Conservation (phyloP, 1,284 basidiomycete genomes). For the Ceratobasidium sp. region DNA sequence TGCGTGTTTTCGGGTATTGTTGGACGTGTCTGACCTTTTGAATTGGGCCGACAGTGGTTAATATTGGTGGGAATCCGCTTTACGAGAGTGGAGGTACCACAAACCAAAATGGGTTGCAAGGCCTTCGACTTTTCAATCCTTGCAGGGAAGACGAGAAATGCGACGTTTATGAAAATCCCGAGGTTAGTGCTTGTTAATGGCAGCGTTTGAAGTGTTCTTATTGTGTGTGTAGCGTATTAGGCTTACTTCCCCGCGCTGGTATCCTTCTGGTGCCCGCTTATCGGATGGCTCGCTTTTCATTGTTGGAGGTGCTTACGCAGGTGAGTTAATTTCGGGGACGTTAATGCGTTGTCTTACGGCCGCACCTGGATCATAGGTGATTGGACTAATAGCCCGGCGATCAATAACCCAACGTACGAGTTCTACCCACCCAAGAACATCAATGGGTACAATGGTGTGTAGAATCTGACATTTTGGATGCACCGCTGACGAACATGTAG, state of each 20-base stretch:
- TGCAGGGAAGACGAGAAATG: slow-evolving; percentile 54
- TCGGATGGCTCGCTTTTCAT: slow-evolving; percentile 77
- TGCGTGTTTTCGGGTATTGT: background rate
- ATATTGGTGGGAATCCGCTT: background rate
- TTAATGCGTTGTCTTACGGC: slow-evolving; percentile 53
- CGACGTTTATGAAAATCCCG: slow-evolving; percentile 71
- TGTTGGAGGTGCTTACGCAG: slow-evolving; percentile 81
- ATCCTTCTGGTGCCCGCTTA: slow-evolving; percentile 59
- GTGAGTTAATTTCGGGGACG: slow-evolving; percentile 65
- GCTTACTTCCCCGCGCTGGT: slow-evolving; percentile 83
- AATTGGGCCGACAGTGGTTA: background rate
- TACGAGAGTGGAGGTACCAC: too few relatives aligned
- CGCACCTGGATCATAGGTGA: slow-evolving; percentile 51
- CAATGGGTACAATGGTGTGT: slow-evolving; percentile 68
- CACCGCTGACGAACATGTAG: too few relatives aligned
- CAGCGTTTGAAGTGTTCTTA: too few relatives aligned
- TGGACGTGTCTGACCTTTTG: slow-evolving; percentile 45
- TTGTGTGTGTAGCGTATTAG: slow-evolving; percentile 61
- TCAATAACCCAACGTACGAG: slow-evolving; percentile 85
- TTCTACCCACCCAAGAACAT: slow-evolving; percentile 83
- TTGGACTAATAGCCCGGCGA: slow-evolving; percentile 83
- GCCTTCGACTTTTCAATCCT: slow-evolving; percentile 61
- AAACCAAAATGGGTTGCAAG: slow-evolving; percentile 57
- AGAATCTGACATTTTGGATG: slow-evolving; percentile 55
- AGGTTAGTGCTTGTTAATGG: background rate